Conservation (phyloP, 1,284 basidiomycete species). For the Prillingera fragicola region DNA sequence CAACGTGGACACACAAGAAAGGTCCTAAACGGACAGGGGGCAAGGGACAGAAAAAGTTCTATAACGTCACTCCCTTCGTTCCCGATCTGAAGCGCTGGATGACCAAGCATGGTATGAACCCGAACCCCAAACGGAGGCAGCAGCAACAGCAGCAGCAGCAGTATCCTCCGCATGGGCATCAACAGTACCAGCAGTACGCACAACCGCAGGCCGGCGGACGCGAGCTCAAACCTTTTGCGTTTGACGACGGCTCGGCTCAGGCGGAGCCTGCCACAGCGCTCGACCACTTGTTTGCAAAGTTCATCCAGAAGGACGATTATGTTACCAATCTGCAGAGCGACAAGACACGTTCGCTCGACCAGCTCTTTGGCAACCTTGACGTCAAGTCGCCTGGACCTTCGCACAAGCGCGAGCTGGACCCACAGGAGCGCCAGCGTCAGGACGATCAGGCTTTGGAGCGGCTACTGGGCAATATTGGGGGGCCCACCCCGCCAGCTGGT, state of each 20-base stretch:
- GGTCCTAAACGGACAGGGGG: slow-evolving; percentile 48
- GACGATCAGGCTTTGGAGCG: too few species aligned
- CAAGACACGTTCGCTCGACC: slow-evolving; percentile 28
- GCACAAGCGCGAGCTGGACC: too few species aligned
- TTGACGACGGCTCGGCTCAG: slow-evolving; percentile 20
- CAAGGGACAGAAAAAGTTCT: slow-evolving; percentile 68
- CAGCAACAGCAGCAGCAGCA: too few species aligned
- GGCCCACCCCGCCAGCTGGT: too few species aligned
- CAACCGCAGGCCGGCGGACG: slow-evolving; percentile 14
- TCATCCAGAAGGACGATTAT: slow-evolving; percentile 37
- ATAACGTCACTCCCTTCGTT: slow-evolving; percentile 93
- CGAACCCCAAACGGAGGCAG: too few species aligned
- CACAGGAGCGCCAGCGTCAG: too few species aligned
- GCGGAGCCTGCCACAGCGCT: slow-evolving; percentile 24
- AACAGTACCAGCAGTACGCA: too few species aligned
- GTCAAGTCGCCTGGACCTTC: too few species aligned
- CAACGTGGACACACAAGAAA: slow-evolving; percentile 82
- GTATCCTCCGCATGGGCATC: too few species aligned
- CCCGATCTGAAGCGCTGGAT: slow-evolving; percentile 51
- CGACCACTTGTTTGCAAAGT: slow-evolving; percentile 38
- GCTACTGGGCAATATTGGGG: too few species aligned
- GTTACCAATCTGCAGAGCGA: slow-evolving; percentile 17
- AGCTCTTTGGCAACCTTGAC: too few species aligned
- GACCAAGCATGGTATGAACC: slow-evolving; percentile 27
- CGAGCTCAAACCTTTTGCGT: slow-evolving; percentile 35